Evolutionary conservation across 345 rosid genomes (phyloP).

Genomic region (Gossypium ekmanianum): DNA sequence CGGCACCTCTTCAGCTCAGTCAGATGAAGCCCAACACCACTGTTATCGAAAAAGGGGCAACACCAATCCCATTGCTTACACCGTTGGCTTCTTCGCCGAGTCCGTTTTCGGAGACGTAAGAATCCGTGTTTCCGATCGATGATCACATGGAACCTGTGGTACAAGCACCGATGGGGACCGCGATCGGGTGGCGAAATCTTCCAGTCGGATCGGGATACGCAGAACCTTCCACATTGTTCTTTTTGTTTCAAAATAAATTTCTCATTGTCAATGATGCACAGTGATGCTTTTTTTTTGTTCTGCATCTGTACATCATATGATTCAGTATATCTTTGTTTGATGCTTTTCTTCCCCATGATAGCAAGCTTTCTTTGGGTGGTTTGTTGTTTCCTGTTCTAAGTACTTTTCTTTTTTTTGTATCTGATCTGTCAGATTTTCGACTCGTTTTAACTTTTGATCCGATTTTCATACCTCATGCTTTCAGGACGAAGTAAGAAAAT

Average conservation of each 20-base stretch:
- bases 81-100: constrained; percentile 42
- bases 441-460: too few species aligned
- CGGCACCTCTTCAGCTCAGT: constrained; percentile 37
- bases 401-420: too few species aligned
- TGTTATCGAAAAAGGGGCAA: constrained; percentile 14
- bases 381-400: not conserved
- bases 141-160: not conserved
- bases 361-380: not conserved
- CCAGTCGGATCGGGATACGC: constrained; percentile 19
- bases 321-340: not conserved
- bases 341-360: too few species aligned
- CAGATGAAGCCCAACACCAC: not conserved
- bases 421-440: too few species aligned
- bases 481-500: too few species aligned
- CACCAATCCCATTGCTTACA: constrained; percentile 59
- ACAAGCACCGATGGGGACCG: too few species aligned
- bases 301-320: not conserved
- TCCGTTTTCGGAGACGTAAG: constrained; percentile 18
- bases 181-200: constrained; percentile 23
- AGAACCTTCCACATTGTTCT: constrained; percentile 30
- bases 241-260: constrained; percentile 44
- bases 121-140: constrained; percentile 22
- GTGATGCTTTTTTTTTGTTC: not conserved
- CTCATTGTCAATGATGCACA: constrained; percentile 37
- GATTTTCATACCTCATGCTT: too few species aligned